Conservation (phyloP, 306 rosid genomes). For the Biancaea sappan region DNA sequence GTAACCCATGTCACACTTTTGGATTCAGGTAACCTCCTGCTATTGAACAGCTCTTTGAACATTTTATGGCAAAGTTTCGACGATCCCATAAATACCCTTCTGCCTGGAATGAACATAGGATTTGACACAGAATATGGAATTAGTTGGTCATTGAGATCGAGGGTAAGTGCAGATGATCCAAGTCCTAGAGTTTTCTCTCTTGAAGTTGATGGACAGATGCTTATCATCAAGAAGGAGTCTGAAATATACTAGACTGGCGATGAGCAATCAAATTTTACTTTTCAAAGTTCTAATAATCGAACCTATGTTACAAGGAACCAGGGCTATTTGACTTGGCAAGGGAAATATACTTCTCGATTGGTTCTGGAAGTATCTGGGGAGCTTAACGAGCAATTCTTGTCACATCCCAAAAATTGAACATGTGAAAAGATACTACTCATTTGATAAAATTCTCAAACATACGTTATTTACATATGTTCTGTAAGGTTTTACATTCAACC, state of each 20-base stretch:
- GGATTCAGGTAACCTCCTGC: conserved; percentile 35
- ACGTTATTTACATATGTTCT: too few relatives aligned
- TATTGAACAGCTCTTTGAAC: not conserved
- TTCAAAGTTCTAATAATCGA: not conserved
- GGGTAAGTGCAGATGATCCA: conserved; percentile 13
- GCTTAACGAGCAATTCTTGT: conserved; percentile 16
- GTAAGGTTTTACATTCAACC: too few relatives aligned
- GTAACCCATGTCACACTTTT: conserved; percentile 3
- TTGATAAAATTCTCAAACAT: too few relatives aligned
- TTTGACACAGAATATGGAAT: accelerated
- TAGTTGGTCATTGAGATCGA: conserved; percentile 3
- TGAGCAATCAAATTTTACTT: not conserved
- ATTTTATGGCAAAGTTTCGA: conserved; percentile 39
- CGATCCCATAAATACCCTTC: conserved; percentile 14
- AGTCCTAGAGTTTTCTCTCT: conserved; percentile 21
- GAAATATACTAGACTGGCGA: conserved; percentile 15
- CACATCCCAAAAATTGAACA: too few relatives aligned
- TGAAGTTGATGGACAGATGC: not conserved
- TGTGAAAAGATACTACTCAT: too few relatives aligned
- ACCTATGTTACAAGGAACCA: accelerated
- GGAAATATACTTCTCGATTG: not conserved
- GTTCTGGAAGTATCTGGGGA: conserved; percentile 38
- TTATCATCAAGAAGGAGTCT: not conserved
- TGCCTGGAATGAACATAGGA: conserved; percentile 29
- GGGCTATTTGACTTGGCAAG: not conserved